Percentiles rank a stretch among this genome's conserved stretches.
Evolutionary conservation across 352 stramenopile genomes (phyloP).

Genomic region (Globisporangium spinosum): DNA sequence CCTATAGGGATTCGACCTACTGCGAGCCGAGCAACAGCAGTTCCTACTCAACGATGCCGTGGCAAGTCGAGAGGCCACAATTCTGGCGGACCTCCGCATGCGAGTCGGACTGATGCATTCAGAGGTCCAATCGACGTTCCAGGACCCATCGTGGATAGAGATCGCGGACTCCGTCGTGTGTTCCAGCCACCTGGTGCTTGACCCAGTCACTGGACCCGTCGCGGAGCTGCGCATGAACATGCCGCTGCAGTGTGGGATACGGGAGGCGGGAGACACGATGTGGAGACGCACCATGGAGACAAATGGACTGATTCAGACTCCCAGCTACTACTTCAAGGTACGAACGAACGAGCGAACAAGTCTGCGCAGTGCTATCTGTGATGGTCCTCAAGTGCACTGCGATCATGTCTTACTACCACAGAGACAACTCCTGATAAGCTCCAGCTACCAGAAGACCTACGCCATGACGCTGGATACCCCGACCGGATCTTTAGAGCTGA

Average conservation of each 20-base stretch:
- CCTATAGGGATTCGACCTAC: background rate
- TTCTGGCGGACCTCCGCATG: background rate
- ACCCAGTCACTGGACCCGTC: background rate
- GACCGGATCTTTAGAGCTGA: background rate
- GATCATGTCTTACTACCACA: too few species aligned
- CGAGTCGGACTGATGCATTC: background rate
- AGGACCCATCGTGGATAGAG: background rate
- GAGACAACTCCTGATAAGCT: too few species aligned
- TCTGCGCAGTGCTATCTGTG: too few species aligned
- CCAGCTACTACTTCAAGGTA: constrained; percentile 8
- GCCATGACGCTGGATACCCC: background rate
- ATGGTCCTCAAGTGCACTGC: too few species aligned
- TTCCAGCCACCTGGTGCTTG: background rate
- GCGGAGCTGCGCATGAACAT: constrained; percentile 5
- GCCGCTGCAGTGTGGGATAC: background rate
- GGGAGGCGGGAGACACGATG: background rate
- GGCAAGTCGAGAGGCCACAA: background rate
- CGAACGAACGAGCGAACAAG: too few species aligned
- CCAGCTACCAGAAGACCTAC: too few species aligned
- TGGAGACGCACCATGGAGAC: constrained; percentile 4
- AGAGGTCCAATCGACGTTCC: background rate
- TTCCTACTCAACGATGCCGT: background rate
- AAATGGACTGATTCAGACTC: background rate
- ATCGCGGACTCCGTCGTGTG: background rate
- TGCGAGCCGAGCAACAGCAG: constrained; percentile 9